Percentiles rank a stretch among this genome's conserved stretches.
Evolutionary conservation across 2,329 filamentous ascomycete species (phyloP).

Genomic region (Truncatella angustata): DNA sequence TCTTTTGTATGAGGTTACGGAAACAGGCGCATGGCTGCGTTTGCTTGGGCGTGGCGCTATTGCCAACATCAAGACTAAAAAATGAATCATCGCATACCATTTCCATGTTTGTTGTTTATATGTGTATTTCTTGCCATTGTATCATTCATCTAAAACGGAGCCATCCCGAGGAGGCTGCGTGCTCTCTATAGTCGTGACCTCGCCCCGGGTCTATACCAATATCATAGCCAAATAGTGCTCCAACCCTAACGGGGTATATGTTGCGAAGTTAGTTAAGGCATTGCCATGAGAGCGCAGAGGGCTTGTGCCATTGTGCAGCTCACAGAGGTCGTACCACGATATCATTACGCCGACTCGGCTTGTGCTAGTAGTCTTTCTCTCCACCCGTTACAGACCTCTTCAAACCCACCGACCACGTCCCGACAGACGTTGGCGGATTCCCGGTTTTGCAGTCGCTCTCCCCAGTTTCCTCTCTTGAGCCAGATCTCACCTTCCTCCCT

Average conservation of each 20-base stretch:
- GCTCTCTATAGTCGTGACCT: constrained; percentile 2
- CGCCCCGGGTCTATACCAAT: neutral
- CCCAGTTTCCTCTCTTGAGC: constrained; percentile 81
- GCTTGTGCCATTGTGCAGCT: too few relatives aligned
- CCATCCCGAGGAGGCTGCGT: neutral
- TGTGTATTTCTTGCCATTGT: neutral
- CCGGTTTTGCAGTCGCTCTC: constrained; percentile 69
- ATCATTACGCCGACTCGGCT: constrained; percentile 44
- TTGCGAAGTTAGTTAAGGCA: neutral
- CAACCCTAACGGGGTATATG: neutral
- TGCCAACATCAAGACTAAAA: too few relatives aligned
- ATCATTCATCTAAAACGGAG: constrained; percentile 8
- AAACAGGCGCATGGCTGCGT: too few relatives aligned
- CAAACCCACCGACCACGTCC: constrained; percentile 89
- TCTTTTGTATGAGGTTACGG: too few relatives aligned
- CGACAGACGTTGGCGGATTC: constrained; percentile 83
- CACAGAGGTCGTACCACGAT: too few relatives aligned
- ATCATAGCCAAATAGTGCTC: neutral
- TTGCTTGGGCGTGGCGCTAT: too few relatives aligned
- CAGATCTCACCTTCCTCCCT: constrained; percentile 80
- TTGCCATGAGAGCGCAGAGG: neutral
- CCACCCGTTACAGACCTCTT: constrained; percentile 85
- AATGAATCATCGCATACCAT: too few relatives aligned
- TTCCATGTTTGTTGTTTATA: too few relatives aligned
- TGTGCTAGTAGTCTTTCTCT: constrained; percentile 70